Percentiles rank a stretch among this genome's conserved stretches.
These are phyloP conservation scores for Jatropha multifida DNA, from an alignment of 441 rosid genomes.

Conservation along the genomic window DNA sequence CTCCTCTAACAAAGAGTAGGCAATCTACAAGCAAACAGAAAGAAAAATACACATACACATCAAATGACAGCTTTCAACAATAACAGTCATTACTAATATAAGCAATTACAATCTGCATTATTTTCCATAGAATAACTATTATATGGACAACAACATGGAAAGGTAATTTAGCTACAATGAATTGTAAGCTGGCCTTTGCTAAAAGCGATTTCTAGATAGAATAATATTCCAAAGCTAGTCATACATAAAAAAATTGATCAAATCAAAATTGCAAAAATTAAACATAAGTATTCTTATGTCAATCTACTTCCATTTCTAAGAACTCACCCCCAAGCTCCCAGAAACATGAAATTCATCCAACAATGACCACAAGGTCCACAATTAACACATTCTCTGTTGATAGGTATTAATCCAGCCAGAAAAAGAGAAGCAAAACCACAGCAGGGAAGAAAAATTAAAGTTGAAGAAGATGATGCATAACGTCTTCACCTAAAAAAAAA, in stretches of 20 bases:
- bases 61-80: constrained; percentile 1
- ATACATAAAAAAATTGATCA: background rate
- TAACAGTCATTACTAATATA: background rate
- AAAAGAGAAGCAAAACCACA: background rate
- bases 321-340: background rate
- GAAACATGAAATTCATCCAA: background rate
- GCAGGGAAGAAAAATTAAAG: background rate
- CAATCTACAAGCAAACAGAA: constrained; percentile 54
- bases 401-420: background rate
- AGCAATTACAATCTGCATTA: background rate
- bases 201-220: background rate
- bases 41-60: constrained; percentile 3
- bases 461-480: background rate
- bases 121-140: background rate
- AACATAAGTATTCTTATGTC: background rate
- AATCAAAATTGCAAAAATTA: background rate
- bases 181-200: background rate
- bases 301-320: background rate
- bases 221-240: background rate
- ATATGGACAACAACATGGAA: background rate
- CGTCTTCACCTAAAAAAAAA: background rate
- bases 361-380: background rate
- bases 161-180: background rate
- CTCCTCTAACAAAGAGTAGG: constrained; percentile 79
- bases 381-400: background rate